These are phyloP conservation scores for Rhizopogon salebrosus DNA, from an alignment of 768 basidiomycete species.

Conservation along the genomic window DNA sequence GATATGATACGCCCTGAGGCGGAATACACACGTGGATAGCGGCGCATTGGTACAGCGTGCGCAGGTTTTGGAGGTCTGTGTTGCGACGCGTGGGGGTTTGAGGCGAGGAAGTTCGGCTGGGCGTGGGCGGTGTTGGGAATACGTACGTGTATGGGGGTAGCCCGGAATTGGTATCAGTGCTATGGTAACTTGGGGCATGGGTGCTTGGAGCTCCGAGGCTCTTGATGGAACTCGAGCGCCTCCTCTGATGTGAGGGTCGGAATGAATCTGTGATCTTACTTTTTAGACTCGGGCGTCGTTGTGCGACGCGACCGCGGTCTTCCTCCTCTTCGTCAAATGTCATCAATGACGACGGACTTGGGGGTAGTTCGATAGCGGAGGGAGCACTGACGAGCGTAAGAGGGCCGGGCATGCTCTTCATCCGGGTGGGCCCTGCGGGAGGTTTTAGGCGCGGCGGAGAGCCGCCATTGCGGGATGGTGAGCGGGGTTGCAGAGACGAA, in stretches of 20 bases:
- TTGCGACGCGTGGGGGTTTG: slow-evolving; percentile 19
- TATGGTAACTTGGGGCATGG: slow-evolving; percentile 15
- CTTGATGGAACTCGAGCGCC: slow-evolving; percentile 28
- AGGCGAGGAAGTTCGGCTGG: slow-evolving; percentile 14
- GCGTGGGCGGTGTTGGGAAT: slow-evolving; percentile 10
- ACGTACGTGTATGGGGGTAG: slow-evolving; percentile 15
- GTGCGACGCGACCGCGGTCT: slow-evolving; percentile 18
- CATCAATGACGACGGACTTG: slow-evolving; percentile 21
- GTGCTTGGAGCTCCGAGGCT: slow-evolving; percentile 28
- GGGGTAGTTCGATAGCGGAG: slow-evolving; percentile 20
- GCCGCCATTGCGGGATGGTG: neutral
- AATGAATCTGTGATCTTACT: slow-evolving; percentile 29
- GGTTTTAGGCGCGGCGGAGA: slow-evolving; percentile 3
- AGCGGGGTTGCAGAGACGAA: slow-evolving; percentile 9
- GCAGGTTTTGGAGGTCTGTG: slow-evolving; percentile 28
- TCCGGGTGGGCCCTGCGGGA: too few species aligned
- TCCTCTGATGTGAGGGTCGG: slow-evolving; percentile 26
- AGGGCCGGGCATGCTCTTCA: slow-evolving; percentile 49
- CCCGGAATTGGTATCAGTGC: slow-evolving; percentile 16
- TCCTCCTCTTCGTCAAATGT: slow-evolving; percentile 20
- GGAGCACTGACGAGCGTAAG: slow-evolving; percentile 14
- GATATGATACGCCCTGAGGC: slow-evolving; percentile 59
- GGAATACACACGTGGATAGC: slow-evolving; percentile 68
- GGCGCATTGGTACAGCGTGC: slow-evolving; percentile 58
- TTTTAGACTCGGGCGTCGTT: slow-evolving; percentile 27